Conservation (phyloP, 345 rosid species). For the Dipteronia dyeriana region DNA sequence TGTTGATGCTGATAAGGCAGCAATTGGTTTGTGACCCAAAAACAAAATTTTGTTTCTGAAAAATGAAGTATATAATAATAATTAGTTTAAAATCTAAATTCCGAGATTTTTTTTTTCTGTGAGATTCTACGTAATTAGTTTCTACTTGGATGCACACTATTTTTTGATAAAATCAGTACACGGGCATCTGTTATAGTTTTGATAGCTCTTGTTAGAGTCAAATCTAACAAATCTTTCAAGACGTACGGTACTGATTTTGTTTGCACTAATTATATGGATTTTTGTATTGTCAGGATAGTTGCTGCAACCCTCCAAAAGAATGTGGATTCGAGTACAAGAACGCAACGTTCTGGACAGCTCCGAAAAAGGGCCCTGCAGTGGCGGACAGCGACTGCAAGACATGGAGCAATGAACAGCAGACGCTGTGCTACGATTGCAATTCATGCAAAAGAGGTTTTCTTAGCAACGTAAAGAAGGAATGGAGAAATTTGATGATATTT, state of each 20-base stretch:
- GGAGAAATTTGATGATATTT: constrained; percentile 23
- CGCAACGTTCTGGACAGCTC: constrained; percentile 33
- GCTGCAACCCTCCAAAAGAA: constrained; percentile 51
- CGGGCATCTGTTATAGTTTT: too few species aligned
- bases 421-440: constrained; percentile 44
- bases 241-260: too few species aligned
- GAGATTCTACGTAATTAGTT: too few species aligned
- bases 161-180: too few species aligned
- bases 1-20: background rate
- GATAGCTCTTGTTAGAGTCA: too few species aligned
- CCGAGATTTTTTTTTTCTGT: too few species aligned
- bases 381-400: constrained; percentile 27
- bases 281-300: constrained; percentile 23
- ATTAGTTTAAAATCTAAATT: too few species aligned
- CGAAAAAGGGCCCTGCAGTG: background rate
- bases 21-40: background rate
- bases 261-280: too few species aligned
- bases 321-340: constrained; percentile 35
- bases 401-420: constrained; percentile 40
- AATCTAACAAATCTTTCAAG: too few species aligned
- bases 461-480: constrained; percentile 34
- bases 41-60: background rate
- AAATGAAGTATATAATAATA: too few species aligned
- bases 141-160: too few species aligned
- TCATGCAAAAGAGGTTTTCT: constrained; percentile 49